These are phyloP conservation scores for Suhomyces maxii DNA, from an alignment of 1,139 yeast species.

Conservation along the genomic window DNA sequence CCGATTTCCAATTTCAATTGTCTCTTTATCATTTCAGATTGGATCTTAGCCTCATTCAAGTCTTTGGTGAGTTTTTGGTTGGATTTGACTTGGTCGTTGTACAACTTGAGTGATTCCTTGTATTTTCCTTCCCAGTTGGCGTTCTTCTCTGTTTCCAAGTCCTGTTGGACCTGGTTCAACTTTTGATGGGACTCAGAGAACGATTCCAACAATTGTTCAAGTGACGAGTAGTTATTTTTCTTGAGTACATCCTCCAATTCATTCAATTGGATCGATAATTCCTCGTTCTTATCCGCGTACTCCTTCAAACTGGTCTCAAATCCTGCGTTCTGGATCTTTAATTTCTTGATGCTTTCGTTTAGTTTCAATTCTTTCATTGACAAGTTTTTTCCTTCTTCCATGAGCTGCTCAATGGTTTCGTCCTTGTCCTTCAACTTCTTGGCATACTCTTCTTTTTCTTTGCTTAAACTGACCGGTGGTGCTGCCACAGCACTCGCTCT, in stretches of 20 bases:
- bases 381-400: constrained; percentile 78
- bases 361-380: constrained; percentile 73
- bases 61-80: constrained; percentile 31
- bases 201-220: constrained; percentile 27
- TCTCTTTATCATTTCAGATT: constrained; percentile 40
- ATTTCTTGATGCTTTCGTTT: constrained; percentile 63
- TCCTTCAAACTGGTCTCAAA: constrained; percentile 40
- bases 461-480: background rate
- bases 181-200: constrained; percentile 16
- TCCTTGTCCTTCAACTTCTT: constrained; percentile 51
- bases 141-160: constrained; percentile 21
- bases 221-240: constrained; percentile 25
- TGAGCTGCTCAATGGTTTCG: constrained; percentile 53
- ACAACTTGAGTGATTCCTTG: constrained; percentile 32
- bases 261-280: constrained; percentile 27
- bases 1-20: constrained; percentile 37
- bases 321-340: constrained; percentile 52
- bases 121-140: constrained; percentile 42
- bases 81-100: constrained; percentile 35
- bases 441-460: constrained; percentile 8
- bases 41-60: constrained; percentile 40
- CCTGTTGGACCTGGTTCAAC: constrained; percentile 17
- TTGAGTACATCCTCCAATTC: constrained; percentile 36
- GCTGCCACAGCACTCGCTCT: background rate
- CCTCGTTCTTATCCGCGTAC: constrained; percentile 34